Base-by-base conservation (phyloP, 2,329 filamentous ascomycete species). In the Anthostomella pinea region DNA sequence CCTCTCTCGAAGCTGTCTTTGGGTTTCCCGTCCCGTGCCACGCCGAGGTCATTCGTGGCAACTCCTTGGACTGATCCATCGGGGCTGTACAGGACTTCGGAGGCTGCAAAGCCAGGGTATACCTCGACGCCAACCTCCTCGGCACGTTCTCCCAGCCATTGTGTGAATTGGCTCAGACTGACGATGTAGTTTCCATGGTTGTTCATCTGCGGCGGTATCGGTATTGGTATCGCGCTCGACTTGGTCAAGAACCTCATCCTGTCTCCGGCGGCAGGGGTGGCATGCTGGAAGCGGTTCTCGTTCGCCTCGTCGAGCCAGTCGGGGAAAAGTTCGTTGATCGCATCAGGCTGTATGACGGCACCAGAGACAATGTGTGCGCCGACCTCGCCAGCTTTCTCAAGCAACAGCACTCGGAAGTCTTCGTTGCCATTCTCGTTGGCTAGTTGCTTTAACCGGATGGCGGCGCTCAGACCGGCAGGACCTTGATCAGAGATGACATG, bases 101-200 rank as follows among this genome's bases (percentile, higher is more conserved):
- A 88, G 3, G 90, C 93, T 10, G 93, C 90, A 55, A 98, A 98
- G 2, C 93, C 93, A 3, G 93, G 87, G 55, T 97, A 98, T 9
- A 98, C 79, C 66, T 98, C 93, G 18, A 98, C 93, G 20, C 93
- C 93, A 19, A 94, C 59, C 66, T 97, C 93, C 66, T 98, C 93
- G n/a, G 93, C 93, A 30, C 91, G 80, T 62, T 97, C 93, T 31
- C 87, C 90, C 3, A 98, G 73, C 93, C 93, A 98, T 66, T 91
- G 94, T 39, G 86, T 85, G 57, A 98, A 84, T 64, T 97, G 87
- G 64, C 94, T 97, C 56, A 98, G 68, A 58, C 87, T 95, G 57
- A 98, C 81, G 51, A 98, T 98, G 64, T 94, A 97, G 67, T 98
- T 98, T 51, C 93, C 93, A 56, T 95, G 79, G 62, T 98, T 98